Conservation (phyloP, 805 yeast genomes). For the Torulaspora delbrueckii region DNA sequence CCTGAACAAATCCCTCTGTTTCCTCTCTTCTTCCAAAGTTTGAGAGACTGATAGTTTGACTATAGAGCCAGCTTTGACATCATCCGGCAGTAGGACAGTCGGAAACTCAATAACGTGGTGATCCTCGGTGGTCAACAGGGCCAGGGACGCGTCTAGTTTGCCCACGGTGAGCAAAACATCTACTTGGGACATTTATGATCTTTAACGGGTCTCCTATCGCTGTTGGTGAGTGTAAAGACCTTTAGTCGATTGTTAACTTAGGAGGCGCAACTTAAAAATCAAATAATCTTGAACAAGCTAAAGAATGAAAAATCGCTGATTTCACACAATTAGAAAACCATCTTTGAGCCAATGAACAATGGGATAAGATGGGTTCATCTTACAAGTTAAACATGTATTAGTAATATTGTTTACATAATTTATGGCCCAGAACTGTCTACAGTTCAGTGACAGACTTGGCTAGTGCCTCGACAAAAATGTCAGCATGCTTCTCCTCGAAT, state of each 20-base stretch:
- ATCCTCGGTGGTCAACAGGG: slow-evolving; percentile 80
- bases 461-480: slow-evolving; percentile 45
- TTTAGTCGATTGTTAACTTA: not conserved
- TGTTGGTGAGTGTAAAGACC: not conserved
- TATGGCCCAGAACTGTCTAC: slow-evolving; percentile 1
- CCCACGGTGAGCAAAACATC: slow-evolving; percentile 94
- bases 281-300: not conserved
- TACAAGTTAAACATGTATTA: not conserved
- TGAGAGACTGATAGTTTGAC: slow-evolving; percentile 80
- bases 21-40: slow-evolving; percentile 59
- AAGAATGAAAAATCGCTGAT: too few species aligned
- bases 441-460: slow-evolving; percentile 32
- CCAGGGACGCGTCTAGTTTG: slow-evolving; percentile 90
- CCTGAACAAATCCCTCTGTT: slow-evolving; percentile 55
- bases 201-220: not conserved
- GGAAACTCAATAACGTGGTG: slow-evolving; percentile 96
- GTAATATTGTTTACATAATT: not conserved
- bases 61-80: slow-evolving; percentile 87
- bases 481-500: slow-evolving; percentile 58
- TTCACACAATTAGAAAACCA: too few species aligned
- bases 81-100: slow-evolving; percentile 85
- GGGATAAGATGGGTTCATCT: not conserved
- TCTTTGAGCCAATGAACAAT: not conserved
- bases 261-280: not conserved
- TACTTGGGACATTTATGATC: slow-evolving; percentile 38